phyloP scores from a whole-genome alignment of 202 grass and related monocot species.

The Schoenoplectus tabernaemontani region DNA sequence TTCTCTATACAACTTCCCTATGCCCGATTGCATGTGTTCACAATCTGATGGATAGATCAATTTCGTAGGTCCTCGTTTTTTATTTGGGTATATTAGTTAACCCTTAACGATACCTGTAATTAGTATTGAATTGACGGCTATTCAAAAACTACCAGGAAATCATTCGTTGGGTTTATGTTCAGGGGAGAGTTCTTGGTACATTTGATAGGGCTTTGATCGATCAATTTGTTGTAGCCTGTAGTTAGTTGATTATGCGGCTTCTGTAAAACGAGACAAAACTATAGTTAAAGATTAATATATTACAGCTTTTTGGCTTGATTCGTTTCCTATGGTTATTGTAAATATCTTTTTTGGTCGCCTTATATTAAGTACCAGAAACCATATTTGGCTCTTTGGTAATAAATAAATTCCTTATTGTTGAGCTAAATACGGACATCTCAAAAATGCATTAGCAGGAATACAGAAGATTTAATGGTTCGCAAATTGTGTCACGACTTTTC shows the following conservation, averaged over 20 bases:
- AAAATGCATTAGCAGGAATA: no score
- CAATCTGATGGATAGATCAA: conserved; percentile 29
- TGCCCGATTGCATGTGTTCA: conserved; percentile 88
- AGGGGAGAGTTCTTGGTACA: conserved; percentile 14
- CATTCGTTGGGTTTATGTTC: not conserved
- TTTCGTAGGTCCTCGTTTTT: not conserved
- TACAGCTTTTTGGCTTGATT: not conserved
- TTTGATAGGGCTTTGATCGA: conserved; percentile 11
- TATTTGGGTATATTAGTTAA: conserved; percentile 14
- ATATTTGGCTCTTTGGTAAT: no score
- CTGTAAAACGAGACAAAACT: not conserved
- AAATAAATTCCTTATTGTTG: no score
- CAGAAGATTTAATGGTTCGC: no score
- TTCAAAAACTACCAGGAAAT: conserved; percentile 7
- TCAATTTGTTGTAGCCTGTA: not conserved
- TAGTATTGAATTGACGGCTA: conserved; percentile 8
- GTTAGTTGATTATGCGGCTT: conserved; percentile 7
- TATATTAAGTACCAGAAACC: not conserved
- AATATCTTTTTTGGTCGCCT: not conserved
- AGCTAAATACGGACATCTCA: no score
- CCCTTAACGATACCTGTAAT: conserved; percentile 20
- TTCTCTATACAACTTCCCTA: conserved; percentile 68
- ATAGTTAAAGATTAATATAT: not conserved
- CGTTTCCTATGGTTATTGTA: not conserved
- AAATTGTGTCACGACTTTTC: no score